Evolutionary conservation across 345 rosid genomes (phyloP), one percentile per base, ranked within the genome.

Genomic region (Alliaria petiolata): DNA sequence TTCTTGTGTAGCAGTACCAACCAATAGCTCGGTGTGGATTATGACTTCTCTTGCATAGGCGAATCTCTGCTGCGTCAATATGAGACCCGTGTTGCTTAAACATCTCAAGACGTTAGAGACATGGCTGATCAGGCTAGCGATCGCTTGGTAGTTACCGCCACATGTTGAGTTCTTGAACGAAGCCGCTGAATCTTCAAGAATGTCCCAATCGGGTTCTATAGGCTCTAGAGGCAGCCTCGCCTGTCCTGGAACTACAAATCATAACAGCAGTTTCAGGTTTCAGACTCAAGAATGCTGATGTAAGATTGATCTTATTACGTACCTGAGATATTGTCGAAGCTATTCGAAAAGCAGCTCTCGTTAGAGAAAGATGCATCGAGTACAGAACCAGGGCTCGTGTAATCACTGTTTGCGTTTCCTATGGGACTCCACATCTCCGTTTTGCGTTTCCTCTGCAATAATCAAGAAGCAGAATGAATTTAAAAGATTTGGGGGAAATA

Each of bases 381-480:
- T 59, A 91, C 90, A 17, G 97, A 91, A 53, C 95, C 97, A 2
- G 97, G 99, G 60, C 99, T 91, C 4, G 86, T 83, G 81, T 79
- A 85, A 64, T 88, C 84, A 31, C 81, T 71, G 34, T 82, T 82
- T 12, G 73, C 39, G 70, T 67, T 76, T 71, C 78, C 79, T 15
- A 52, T 46, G 1, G 71, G 56, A 66, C 70, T 78, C 64, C 71
- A 77, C 10, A 63, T 12, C 28, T 64, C 71, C 57, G 63, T 54
- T 64, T 65, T 65, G 31, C 72, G 52, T 57, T 65, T 65, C 49
- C 55, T 64, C 80, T 76, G 43, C 76, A 70, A 75, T 50, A 47
- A 50, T 8, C 39, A 69, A 69, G 54, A 62, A 39, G 45, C 76
- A 63, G 6, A 15, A 33, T 35, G 54, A 65, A 47, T 13, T n/a